Base-by-base conservation (phyloP, 108 stramenopile genomes). In the Seminavis robusta region DNA sequence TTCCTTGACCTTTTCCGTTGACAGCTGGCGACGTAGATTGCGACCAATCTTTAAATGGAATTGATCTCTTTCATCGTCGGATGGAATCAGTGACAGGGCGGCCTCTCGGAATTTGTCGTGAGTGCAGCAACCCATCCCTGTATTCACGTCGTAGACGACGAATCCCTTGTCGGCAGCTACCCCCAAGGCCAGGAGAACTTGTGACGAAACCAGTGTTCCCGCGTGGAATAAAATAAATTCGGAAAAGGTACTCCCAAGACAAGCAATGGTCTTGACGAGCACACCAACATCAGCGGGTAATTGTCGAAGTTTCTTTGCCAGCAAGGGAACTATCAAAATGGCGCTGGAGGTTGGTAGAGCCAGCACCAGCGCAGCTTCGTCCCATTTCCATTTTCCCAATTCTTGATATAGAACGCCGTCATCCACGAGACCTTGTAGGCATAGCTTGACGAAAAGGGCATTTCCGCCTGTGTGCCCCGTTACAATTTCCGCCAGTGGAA, bases 21-120 rank as follows among this genome's bases (percentile, higher is more conserved):
- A 7, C 3, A 60, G 37, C 3, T 11, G 5, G 3, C 19, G 37
- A 25, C 34, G 4, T 38, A 60, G 47, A 29, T 26, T 28, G 6
- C 13, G 43, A 16, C 42, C 66, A 17, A 67, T 37, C 3, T 17
- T 15, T 9, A 52, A 7, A 26, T 71, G 68, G 45, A 69, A 74
- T 15, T 33, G n/a, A 4, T 44, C 64, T 42, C 52, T 23, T 15
- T n/a, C n/a, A n/a, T 60, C 33, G 11, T 43, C 29, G 3, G 20
- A 23, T 21, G 68, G 68, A 33, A 79, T 74, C 9, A 73, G 33
- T 13, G 29, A 20, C 39, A 51, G 69, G 2, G 77, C 67, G 4
- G 71, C 68, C 27, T 70, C 47, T 32, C 61, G 72, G 13, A 73
- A 24, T 55, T 52, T 28, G 61, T 73, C 73, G 42, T 79, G 72